Conservation (phyloP, 1,139 yeast species). For the Candida sp. region DNA sequence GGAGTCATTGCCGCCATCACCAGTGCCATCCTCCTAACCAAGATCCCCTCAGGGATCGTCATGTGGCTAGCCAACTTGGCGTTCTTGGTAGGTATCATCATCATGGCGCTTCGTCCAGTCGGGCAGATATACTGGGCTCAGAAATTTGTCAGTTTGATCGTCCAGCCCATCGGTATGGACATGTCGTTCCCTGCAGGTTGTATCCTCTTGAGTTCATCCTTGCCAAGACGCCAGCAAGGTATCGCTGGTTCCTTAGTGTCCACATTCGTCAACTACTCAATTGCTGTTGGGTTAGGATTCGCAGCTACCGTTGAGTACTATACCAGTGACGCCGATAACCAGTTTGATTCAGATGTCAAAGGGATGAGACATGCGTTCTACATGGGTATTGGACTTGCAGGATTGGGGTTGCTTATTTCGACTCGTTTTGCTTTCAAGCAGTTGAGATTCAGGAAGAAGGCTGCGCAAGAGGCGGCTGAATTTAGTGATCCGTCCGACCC, state of each 20-base stretch:
- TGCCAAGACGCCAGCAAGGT: slow-evolving; percentile 63
- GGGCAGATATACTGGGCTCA: slow-evolving; percentile 59
- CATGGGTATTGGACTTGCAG: slow-evolving; percentile 57
- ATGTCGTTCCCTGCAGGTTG: slow-evolving; percentile 69
- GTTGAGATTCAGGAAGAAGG: slow-evolving; percentile 6
- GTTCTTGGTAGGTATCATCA: slow-evolving; percentile 42
- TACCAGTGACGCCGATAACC: slow-evolving; percentile 30
- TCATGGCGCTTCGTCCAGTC: slow-evolving; percentile 50
- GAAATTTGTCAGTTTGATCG: slow-evolving; percentile 47
- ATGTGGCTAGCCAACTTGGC: slow-evolving; percentile 49
- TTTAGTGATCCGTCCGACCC: background rate
- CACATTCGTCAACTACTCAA: slow-evolving; percentile 65
- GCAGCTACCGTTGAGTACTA: slow-evolving; percentile 65
- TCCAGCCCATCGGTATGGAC: slow-evolving; percentile 68
- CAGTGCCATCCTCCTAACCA: slow-evolving; percentile 42
- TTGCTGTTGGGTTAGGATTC: slow-evolving; percentile 65
- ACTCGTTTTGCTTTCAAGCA: slow-evolving; percentile 19
- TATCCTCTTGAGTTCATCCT: slow-evolving; percentile 50
- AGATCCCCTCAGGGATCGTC: slow-evolving; percentile 42
- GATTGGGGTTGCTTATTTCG: slow-evolving; percentile 43
- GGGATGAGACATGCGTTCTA: slow-evolving; percentile 51
- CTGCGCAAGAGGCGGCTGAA: background rate
- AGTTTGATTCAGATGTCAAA: slow-evolving; percentile 25
- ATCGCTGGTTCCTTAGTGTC: slow-evolving; percentile 67
- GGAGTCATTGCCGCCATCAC: slow-evolving; percentile 52